Base-by-base conservation (phyloP, 768 basidiomycete genomes). In the Hericium rajendrae region DNA sequence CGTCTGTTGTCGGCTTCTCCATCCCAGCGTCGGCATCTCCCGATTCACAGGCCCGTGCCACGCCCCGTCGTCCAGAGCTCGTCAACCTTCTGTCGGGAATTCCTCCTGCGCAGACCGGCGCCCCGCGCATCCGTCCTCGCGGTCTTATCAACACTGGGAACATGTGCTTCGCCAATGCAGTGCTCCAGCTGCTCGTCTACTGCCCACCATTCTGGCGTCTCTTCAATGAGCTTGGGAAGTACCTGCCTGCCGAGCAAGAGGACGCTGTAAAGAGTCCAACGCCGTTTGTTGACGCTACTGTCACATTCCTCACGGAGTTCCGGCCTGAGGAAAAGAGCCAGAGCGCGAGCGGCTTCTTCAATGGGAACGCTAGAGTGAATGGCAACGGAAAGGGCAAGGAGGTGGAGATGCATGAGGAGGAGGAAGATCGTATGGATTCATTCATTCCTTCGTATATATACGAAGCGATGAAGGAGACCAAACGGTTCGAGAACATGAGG, bases 121-220 rank as follows among this genome's bases (percentile, higher is more conserved):
- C 62, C 54, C 64, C 71, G 2, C 70, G 69, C 51, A 79, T 90
- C 38, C 74, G 77, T 6, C 83, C 91, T 0, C 77, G 94, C 13
- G 95, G 95, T 4, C 73, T 99, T 51, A 77, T 98, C 63, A 99
- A 99, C 70, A 87, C 83, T 2, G 94, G 95, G 0, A 99, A 99
- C 71, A 86, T 97, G 85, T 99, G 95, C 69, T 99, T 97, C 67
- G 94, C 94, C 28, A 99, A 97, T 65, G 84, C 93, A 0, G 89
- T 97, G 22, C 74, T 99, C 32, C 95, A 98, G 73, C 82, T 88
- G 1, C 77, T 99, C 28, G 80, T 94, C 0, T 95, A 93, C 70
- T 92, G 88, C 64, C 78, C 81, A n/a, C 91, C 88, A 1, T 97
- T 98, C 70, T 84, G 85, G 65, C 76, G 76, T 49, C 70, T 97